Percentiles rank a stretch among this genome's conserved stretches.
These are phyloP conservation scores for Neoboletus magnificus DNA, from an alignment of 768 basidiomycete species.

Conservation along the genomic window DNA sequence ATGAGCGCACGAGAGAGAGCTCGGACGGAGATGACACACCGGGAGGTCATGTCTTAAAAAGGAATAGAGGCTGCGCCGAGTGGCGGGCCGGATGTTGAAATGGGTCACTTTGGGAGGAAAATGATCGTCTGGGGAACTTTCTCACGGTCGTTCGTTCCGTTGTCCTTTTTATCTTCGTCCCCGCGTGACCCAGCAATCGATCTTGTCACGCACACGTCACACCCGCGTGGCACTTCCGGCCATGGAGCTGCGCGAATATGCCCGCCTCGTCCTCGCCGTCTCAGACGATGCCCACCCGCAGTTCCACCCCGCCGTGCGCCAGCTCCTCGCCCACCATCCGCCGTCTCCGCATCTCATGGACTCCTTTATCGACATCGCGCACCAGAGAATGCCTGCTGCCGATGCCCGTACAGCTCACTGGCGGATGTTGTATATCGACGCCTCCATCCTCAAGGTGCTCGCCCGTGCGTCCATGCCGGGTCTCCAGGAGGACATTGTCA, in stretches of 20 bases:
- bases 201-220: conserved; percentile 37
- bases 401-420: conserved; percentile 42
- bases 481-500: conserved; percentile 23
- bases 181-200: conserved; percentile 39
- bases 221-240: background rate
- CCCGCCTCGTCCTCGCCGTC: background rate
- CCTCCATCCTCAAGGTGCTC: conserved; percentile 57
- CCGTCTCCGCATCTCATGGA: conserved; percentile 18
- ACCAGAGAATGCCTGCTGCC: conserved; percentile 47
- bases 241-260: background rate
- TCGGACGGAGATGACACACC: conserved; percentile 37
- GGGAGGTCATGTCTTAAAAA: conserved; percentile 70
- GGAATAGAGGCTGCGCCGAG: conserved; percentile 53
- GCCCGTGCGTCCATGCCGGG: conserved; percentile 24
- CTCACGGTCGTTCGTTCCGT: conserved; percentile 42
- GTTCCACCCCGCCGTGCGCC: background rate
- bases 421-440: conserved; percentile 76
- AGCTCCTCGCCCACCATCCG: background rate
- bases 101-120: conserved; percentile 43
- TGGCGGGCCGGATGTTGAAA: conserved; percentile 36
- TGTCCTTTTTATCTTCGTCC: conserved; percentile 63
- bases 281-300: background rate
- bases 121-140: conserved; percentile 51
- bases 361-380: conserved; percentile 43
- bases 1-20: background rate